These are phyloP conservation scores for Zygosaccharomyces siamensis DNA, from an alignment of 805 yeast genomes.

Conservation along the genomic window DNA sequence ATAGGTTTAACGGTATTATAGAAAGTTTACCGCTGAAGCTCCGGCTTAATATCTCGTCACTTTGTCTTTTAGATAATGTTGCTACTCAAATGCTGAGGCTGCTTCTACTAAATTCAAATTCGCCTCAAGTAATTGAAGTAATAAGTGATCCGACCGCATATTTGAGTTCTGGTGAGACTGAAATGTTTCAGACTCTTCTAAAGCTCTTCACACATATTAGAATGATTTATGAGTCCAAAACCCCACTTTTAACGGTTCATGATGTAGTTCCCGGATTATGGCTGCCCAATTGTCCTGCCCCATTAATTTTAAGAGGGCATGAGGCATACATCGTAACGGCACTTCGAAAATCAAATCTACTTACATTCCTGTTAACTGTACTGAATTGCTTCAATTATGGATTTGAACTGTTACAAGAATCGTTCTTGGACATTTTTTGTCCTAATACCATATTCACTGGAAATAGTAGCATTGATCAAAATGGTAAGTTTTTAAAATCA, in stretches of 20 bases:
- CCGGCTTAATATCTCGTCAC: conserved; percentile 59
- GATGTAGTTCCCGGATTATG: conserved; percentile 69
- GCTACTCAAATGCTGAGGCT: conserved; percentile 74
- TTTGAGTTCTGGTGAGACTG: conserved; percentile 51
- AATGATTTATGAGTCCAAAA: conserved; percentile 58
- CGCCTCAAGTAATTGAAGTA: conserved; percentile 56
- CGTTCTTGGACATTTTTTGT: conserved; percentile 82
- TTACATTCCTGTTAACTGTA: conserved; percentile 84
- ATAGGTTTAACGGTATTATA: conserved; percentile 23
- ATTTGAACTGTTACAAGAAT: conserved; percentile 76
- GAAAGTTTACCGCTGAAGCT: conserved; percentile 42
- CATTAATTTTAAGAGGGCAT: conserved; percentile 51
- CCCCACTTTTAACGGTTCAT: conserved; percentile 65
- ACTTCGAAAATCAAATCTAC: conserved; percentile 76
- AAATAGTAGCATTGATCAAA: conserved; percentile 20
- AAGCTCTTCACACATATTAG: conserved; percentile 75
- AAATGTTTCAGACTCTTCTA: conserved; percentile 59
- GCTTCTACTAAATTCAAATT: conserved; percentile 58
- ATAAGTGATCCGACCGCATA: conserved; percentile 52
- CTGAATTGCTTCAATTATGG: conserved; percentile 83
- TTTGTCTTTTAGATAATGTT: conserved; percentile 76
- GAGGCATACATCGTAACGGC: conserved; percentile 47
- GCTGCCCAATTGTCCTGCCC: conserved; percentile 58
- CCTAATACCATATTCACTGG: conserved; percentile 44
- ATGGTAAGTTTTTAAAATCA: conserved; percentile 62